Evolutionary conservation across 2,329 filamentous ascomycete genomes (phyloP).

Genomic region (Cercospora nicotianae): DNA sequence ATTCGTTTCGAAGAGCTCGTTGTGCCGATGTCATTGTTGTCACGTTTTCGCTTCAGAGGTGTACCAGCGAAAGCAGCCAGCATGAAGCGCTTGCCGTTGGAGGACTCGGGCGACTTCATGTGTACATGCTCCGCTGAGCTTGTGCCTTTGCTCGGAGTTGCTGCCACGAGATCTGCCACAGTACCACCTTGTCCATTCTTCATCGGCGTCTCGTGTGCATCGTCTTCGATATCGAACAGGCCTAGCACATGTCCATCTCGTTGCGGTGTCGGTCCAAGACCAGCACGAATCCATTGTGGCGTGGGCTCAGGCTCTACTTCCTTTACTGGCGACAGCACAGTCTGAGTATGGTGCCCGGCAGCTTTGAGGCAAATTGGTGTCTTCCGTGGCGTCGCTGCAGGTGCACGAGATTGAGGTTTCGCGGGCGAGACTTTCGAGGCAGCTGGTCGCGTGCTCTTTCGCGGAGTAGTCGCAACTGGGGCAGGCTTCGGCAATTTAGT

Average conservation of each 20-base stretch:
- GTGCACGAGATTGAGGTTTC: constrained; percentile 9
- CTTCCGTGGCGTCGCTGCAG: constrained; percentile 23
- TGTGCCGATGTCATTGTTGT: constrained; percentile 38
- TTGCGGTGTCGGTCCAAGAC: constrained; percentile 74
- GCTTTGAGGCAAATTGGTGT: constrained; percentile 23
- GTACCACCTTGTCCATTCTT: constrained; percentile 8
- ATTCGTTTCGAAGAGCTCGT: constrained; percentile 35
- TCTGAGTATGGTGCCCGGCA: background rate
- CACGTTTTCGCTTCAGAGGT: constrained; percentile 55
- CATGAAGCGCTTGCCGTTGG: constrained; percentile 58
- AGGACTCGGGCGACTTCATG: constrained; percentile 51
- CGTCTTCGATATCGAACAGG: constrained; percentile 67
- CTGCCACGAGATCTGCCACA: constrained; percentile 37
- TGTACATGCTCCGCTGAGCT: constrained; percentile 21
- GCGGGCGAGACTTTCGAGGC: constrained; percentile 15
- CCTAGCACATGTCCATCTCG: constrained; percentile 74
- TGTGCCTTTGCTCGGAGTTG: constrained; percentile 43
- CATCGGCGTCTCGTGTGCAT: constrained; percentile 23
- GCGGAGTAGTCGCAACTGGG: constrained; percentile 51
- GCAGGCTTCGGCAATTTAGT: constrained; percentile 48
- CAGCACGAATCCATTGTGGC: constrained; percentile 36
- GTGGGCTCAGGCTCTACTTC: constrained; percentile 36
- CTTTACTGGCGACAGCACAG: constrained; percentile 22
- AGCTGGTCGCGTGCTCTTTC: constrained; percentile 24
- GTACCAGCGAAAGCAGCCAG: constrained; percentile 64